Evolutionary conservation across 805 yeast genomes (phyloP).

Genomic region (Wickerhamomyces kurtzmanii): DNA sequence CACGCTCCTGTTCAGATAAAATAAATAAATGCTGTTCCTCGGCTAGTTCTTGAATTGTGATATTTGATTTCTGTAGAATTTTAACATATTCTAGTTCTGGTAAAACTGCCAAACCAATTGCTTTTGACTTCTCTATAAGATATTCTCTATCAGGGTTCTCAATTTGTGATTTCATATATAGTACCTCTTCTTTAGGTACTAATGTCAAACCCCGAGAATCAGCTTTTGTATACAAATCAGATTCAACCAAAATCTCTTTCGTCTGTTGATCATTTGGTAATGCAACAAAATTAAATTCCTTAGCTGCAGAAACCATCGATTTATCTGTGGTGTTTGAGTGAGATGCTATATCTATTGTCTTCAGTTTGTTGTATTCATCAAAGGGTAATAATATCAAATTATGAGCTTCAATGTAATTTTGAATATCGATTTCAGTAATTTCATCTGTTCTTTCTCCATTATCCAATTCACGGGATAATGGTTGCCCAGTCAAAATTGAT

Average conservation of each 20-base stretch:
- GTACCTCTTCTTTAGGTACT: conserved; percentile 1
- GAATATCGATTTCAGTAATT: conserved; percentile 15
- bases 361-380: conserved; percentile 9
- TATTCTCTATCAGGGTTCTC: conserved; percentile 23
- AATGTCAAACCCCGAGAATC: conserved; percentile 10
- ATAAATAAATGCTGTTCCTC: conserved; percentile 7
- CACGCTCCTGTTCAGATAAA: no score
- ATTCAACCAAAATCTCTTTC: conserved; percentile 7
- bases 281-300: conserved; percentile 15
- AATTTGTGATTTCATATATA: conserved; percentile 5
- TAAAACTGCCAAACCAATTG: conserved; percentile 17
- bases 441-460: not conserved
- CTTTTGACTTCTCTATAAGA: conserved; percentile 17
- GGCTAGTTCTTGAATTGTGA: conserved; percentile 12
- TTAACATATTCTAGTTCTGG: conserved; percentile 12
- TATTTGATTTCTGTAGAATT: conserved; percentile 10
- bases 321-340: conserved; percentile 5
- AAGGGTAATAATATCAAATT: conserved; percentile 17
- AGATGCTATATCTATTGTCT: not conserved
- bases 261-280: conserved; percentile 14
- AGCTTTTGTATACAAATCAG: conserved; percentile 8
- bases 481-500: conserved; percentile 10
- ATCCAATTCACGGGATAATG: conserved; percentile 13
- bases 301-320: conserved; percentile 14
- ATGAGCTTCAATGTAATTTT: conserved; percentile 19